Base-by-base conservation (phyloP, 2,329 filamentous ascomycete species). In the Aureobasidium mangrovei region DNA sequence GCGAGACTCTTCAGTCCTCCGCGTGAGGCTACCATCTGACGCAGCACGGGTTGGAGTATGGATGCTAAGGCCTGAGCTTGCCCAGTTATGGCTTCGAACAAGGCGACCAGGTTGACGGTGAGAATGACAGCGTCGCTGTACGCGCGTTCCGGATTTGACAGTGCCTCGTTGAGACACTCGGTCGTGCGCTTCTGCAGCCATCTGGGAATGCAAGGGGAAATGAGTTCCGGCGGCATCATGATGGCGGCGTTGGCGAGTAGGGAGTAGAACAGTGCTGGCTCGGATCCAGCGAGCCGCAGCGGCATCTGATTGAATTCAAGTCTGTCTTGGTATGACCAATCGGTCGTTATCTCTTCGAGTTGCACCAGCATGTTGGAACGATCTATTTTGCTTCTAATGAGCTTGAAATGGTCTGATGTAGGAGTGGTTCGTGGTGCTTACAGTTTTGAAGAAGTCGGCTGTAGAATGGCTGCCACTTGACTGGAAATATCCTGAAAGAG, bases 391-490 rank as follows among this genome's bases (percentile, higher is more conserved):
- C 6, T 8, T 12, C 6, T 18, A 38, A 24, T 53, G 8, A 53
- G 49, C 27, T 7, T 12, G 32, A 9, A n/a, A 5, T 35, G 1
- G 24, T 38, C 12, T n/a, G 8, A 7, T 2, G 4, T 36, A 42
- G 28, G 26, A 6, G 4, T 1, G 1, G 26, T 8, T 1, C 40
- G 40, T 7, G 35, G 9, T 27, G 48, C 44, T 12, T 24, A 54
- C 53, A 54, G 29, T 48, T 46, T 4, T 48, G 33, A 18, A 54
- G 42, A 2, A 54, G 36, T 1, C 35, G 27, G 18, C 53, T 38
- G 18, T 54, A 54, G 7, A 54, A 42, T 7, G 53, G 53, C 27
- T 54, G 42, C 53, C 53, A 54, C 8, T 33, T 48, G 9, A 54
- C 53, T 7, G 53, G 53, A n/a, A 54, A 54, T 3, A 47, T 26